phyloP scores from a whole-genome alignment of 306 rosid species.

The Pyrus bretschneideri region DNA sequence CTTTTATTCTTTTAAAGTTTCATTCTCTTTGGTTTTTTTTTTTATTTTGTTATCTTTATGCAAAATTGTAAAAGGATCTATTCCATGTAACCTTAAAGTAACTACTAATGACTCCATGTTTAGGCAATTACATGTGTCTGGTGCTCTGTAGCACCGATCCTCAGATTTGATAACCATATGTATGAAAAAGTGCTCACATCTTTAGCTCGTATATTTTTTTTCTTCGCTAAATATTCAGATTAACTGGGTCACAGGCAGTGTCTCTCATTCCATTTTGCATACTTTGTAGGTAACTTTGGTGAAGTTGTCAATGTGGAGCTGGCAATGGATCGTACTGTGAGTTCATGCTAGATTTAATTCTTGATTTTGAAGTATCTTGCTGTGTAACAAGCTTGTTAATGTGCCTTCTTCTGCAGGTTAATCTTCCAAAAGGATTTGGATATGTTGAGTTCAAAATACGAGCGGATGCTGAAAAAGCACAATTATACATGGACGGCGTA shows the following conservation, averaged over 20 bases:
- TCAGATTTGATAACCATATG: background rate
- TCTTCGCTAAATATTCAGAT: background rate
- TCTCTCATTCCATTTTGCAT: background rate
- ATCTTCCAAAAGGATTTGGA: conserved; percentile 93
- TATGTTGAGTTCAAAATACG: conserved; percentile 91
- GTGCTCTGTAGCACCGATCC: background rate
- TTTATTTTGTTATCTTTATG: background rate
- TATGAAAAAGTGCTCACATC: background rate
- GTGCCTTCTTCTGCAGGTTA: conserved; percentile 46
- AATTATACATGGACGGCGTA: conserved; percentile 86
- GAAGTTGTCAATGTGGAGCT: conserved; percentile 89
- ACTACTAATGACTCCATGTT: background rate
- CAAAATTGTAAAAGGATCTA: background rate
- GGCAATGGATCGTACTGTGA: conserved; percentile 86
- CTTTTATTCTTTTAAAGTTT: background rate
- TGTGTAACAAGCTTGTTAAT: background rate
- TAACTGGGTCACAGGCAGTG: background rate
- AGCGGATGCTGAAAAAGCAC: conserved; percentile 89
- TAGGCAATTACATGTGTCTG: background rate
- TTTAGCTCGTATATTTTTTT: background rate
- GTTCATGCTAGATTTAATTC: conserved; percentile 27
- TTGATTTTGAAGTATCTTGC: background rate
- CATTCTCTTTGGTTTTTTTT: background rate
- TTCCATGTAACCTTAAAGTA: background rate
- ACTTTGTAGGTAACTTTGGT: conserved; percentile 67